Evolutionary conservation across 768 basidiomycete genomes (phyloP), one percentile per base, ranked within the genome.

Genomic region (Rhizopogon rudus): DNA sequence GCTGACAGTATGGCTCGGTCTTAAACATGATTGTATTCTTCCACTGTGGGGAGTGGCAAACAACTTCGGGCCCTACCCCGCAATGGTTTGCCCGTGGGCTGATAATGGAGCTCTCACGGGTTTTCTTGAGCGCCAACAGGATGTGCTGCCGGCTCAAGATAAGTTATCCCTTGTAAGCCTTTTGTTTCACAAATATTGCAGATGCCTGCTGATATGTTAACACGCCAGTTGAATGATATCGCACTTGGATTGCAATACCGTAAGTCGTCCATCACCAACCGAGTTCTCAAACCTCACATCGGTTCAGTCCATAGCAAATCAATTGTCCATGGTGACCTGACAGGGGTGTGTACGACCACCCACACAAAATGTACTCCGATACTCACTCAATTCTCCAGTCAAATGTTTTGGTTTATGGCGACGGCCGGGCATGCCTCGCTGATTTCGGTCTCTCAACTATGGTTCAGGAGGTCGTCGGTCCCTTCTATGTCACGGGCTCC

Each of bases 391-490:
- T 14, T 22, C 40, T 16, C 40, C 16, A 56, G 48, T 40, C 41
- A 2, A 56, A 56, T 31, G 35, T 51, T 12, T 68, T 77, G 17
- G 70, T 79, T 43, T 70, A 73, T 52, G 68, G 72, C 56, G 57
- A 73, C 16, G 67, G 70, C 29, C 68, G 67, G 20, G 75, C 71
- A 5, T 67, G 68, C 13, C 58, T 79, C 12, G 72, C 71, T 56
- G 77, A 77, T 53, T 77, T 77, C 55, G 77, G 76, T 3, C 61
- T 77, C 5, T 77, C 74, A 20, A 73, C 59, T 29, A 70, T 77
- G 44, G 61, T 72, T 13, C 62, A 62, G 17, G 72, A 75, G 53
- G 63, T 71, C 53, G 61, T 67, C 40, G 62, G 66, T 17, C 2
- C 68, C 63, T 52, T 40, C 9, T 41, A 51, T 28, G 1, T 33